Evolutionary conservation across 805 yeast species (phyloP), one percentile per base, ranked within the genome.

Genomic region (Starmerella sp.): DNA sequence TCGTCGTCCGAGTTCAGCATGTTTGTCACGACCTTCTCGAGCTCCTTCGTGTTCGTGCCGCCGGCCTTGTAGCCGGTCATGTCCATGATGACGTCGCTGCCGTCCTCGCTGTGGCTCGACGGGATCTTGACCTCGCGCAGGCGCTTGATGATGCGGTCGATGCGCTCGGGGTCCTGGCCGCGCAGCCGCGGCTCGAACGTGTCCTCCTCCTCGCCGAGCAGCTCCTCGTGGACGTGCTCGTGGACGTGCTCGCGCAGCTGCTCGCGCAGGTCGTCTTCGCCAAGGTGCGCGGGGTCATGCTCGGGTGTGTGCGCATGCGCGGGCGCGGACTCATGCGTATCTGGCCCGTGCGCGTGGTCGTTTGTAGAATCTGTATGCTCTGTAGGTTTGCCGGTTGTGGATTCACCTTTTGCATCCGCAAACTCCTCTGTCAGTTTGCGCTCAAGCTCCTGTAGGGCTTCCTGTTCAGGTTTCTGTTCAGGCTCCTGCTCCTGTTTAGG

Each of bases 21-120:
- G 15, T 52, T 54, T 6, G 52, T 45, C 13, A 93, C 79, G 38
- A 85, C 72, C 51, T 82, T 82, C 66, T 89, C 96, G 42, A 85
- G 79, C 66, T 84, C 87, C 61, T 82, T 81, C 51, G 82, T 84
- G 53, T 63, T 60, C 44, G 60, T 60, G 37, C 65, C 65, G 63
- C 83, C 88, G 36, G 95, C 84, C 69, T 90, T 91, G 71, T 93
- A 93, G 15, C 98, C 98, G 63, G 89, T 95, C 83, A 91, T 87
- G 70, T 93, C 98, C 46, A 93, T 72, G 43, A 89, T 78, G 62
- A 93, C 75, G 28, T 43, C 47, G 65, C 89, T 96, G 11, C 98
- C 98, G 63, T 87, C 86, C 58, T 84, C 83, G 59, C 86, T 95
- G 38, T 90, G 78, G 61, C 82, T 86, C 32, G 95, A 83, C 0